These are phyloP conservation scores for Saccharomycopsis javanensis DNA, from an alignment of 805 yeast species.

Conservation along the genomic window DNA sequence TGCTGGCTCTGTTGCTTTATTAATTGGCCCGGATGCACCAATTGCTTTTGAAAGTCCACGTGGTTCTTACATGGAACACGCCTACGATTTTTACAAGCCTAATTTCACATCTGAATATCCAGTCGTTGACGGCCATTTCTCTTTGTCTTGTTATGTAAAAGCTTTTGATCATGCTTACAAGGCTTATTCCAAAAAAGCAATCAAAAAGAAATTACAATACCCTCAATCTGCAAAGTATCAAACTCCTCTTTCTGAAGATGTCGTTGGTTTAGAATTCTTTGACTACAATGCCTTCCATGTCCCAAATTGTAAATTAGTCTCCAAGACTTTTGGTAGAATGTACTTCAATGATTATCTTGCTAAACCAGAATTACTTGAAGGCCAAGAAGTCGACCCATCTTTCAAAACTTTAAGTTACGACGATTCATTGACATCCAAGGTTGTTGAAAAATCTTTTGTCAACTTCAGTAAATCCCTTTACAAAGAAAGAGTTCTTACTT, in stretches of 20 bases:
- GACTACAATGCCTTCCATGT: constrained; percentile 96
- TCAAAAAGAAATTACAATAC: constrained; percentile 34
- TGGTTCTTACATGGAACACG: constrained; percentile 94
- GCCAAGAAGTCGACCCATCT: constrained; percentile 37
- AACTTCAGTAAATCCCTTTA: constrained; percentile 59
- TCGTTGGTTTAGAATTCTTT: constrained; percentile 63
- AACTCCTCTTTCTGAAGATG: constrained; percentile 37
- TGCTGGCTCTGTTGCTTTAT: constrained; percentile 91
- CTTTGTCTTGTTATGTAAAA: constrained; percentile 85
- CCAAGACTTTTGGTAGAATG: constrained; percentile 87
- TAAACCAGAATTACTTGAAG: constrained; percentile 53
- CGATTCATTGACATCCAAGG: constrained; percentile 66
- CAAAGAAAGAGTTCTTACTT: constrained; percentile 64
- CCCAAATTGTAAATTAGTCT: constrained; percentile 92
- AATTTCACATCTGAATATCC: constrained; percentile 95
- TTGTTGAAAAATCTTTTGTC: constrained; percentile 77
- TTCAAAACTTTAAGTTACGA: constrained; percentile 50
- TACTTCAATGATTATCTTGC: constrained; percentile 78
- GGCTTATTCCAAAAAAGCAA: constrained; percentile 69
- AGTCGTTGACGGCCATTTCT: constrained; percentile 93
- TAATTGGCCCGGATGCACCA: constrained; percentile 97
- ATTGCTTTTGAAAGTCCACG: constrained; percentile 80
- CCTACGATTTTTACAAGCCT: constrained; percentile 97
- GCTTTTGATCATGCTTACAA: constrained; percentile 85
- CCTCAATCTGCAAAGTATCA: constrained; percentile 24